Base-by-base conservation (phyloP, 148 eudicot genomes). In the Rheum nobile region DNA sequence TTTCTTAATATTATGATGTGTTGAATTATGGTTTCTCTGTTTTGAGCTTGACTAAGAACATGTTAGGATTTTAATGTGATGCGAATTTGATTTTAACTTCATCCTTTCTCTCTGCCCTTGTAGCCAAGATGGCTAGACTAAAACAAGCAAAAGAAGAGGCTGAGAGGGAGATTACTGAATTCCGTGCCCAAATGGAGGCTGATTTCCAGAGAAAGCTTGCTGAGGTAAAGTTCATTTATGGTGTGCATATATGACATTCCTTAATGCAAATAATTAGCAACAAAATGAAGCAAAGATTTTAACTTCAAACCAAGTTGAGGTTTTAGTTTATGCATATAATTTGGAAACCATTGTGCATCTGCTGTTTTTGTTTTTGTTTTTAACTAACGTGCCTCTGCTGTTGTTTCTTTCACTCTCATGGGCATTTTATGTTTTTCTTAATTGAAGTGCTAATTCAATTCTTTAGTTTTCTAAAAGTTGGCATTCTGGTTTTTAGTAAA, bases 71-170 rank as follows among this genome's bases (percentile, higher is more conserved):
- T 19, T 4, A 5, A n/a, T 50, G 57, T 50, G 57, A 19, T 50
- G 50, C 1, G 24, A 50, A 50, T 4, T n/a, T 50, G 24, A 19
- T 57, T 24, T 24, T 55, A 24, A 57, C 29, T 57, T 48, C 22
- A 5, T 2, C 6, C 50, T 16, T 46, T 46, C 50, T 46, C 2
- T 57, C 32, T 57, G 65, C 10, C 32, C n/a, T 57, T 50, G 71
- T 78, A 93, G 98, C 87, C 76, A 93, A 93, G 86, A 71, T 82
- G 88, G 89, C 92, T 75, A 87, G 96, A 76, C 82, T 93, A 50
- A 93, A 80, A 77, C 96, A 90, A 78, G 98, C 98, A 72, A 91
- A 93, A 77, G 94, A 93, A 71, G 98, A 93, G 79, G 98, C 96
- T 37, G 92, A 84, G 83, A 91, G 82, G 85, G 98, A 93, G 83